A percentile compares a stretch with the other conserved stretches of the same genome.
Conservation (phyloP, 805 yeast genomes). For the Kockiozyma suomiensis region DNA sequence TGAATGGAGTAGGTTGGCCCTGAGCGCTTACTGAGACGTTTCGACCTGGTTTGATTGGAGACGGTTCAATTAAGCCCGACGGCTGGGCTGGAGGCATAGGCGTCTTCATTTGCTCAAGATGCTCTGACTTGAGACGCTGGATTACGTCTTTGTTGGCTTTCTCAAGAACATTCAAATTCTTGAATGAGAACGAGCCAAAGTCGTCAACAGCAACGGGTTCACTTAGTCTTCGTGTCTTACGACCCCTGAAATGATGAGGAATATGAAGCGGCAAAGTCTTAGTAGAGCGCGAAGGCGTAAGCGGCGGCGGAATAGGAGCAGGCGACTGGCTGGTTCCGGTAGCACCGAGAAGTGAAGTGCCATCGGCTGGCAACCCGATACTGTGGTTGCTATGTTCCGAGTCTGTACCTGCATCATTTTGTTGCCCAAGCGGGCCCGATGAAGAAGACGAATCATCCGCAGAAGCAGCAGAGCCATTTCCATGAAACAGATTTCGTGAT, state of each 20-base stretch:
- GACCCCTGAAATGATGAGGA: constrained; percentile 63
- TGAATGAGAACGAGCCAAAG: constrained; percentile 90
- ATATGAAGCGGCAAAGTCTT: constrained; percentile 48
- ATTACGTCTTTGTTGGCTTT: constrained; percentile 93
- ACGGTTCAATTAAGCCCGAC: constrained; percentile 29
- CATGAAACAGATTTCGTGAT: neutral
- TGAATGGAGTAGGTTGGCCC: constrained; percentile 13
- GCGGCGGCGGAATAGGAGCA: neutral
- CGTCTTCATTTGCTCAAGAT: constrained; percentile 54
- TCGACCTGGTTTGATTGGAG: constrained; percentile 30
- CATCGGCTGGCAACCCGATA: neutral
- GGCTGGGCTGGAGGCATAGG: constrained; percentile 23
- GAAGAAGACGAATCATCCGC: neutral
- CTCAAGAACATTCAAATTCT: constrained; percentile 87
- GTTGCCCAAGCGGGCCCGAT: neutral
- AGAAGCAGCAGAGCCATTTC: neutral
- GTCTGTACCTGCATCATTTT: constrained; percentile 1
- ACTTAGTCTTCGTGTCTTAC: constrained; percentile 67
- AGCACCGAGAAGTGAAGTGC: neutral
- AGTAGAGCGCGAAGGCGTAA: constrained; percentile 4
- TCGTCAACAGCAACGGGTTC: constrained; percentile 58
- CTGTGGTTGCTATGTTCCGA: constrained; percentile 4
- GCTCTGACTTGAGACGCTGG: constrained; percentile 82
- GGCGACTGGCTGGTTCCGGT: constrained; percentile 1
- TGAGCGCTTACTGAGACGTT: constrained; percentile 15